Base-by-base conservation (phyloP, 495 filamentous ascomycete species). In the Talaromyces nanjingensis region DNA sequence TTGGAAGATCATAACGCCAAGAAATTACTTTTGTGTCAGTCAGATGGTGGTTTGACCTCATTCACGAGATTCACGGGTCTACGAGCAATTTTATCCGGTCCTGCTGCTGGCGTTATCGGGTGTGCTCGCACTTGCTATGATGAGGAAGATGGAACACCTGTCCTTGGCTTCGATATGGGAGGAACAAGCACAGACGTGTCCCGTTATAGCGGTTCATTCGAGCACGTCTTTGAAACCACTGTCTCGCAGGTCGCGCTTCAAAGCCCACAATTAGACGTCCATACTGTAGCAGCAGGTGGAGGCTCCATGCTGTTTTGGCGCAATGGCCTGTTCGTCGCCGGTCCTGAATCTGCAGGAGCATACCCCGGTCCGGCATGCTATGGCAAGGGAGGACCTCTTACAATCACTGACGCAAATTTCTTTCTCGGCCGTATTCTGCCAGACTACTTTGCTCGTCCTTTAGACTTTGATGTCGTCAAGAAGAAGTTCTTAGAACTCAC, bases 141-240 rank as follows among this genome's bases (percentile, higher is more conserved):
- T 70, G 81, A 89, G 2, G 80, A 88, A 55, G 94, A 92, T 16
- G 91, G 88, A 69, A 93, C 84, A 2, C 93, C 93, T 0, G 90
- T 98, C 9, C 97, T 98, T 70, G 94, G 94, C 0, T 98, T 98
- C 67, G 94, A 98, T 68, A 98, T 98, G 94, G 87, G 87, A 37
- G 94, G 94, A 29, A 98, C 94, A 6, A 93, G 89, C 39, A 98
- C 94, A 0, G 94, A 98, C 71, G 93, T 97, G 6, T 96, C 91
- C 24, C 79, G 94, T 27, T 98, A 94, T 68, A 94, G 93, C 45
- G 93, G 94, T 11, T 83, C 93, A 57, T 92, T 96, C 70, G 94
- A 98, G 63, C 94, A 98, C 72, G 94, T 97, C 0, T 98, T 98
- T 65, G 94, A 96, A 71, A 97, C 94, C 1, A 97, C 93, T 0